These are phyloP conservation scores for Candida tibetensis DNA, from an alignment of 805 yeast species.

Conservation along the genomic window DNA sequence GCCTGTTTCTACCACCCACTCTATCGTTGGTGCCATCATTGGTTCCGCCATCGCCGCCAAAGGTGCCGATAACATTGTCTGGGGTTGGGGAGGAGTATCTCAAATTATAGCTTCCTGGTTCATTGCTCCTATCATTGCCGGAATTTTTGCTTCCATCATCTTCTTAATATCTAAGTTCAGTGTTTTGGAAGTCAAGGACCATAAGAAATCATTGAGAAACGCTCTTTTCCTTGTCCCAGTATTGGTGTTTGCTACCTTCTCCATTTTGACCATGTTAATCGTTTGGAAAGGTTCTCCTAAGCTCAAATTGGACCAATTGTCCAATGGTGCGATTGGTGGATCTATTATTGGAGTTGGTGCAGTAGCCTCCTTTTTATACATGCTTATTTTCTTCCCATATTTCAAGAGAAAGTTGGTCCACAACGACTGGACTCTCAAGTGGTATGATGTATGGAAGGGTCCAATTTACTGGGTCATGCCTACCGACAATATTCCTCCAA, in stretches of 20 bases:
- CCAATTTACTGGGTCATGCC: slow-evolving; percentile 55
- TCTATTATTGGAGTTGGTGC: slow-evolving; percentile 65
- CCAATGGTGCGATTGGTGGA: slow-evolving; percentile 52
- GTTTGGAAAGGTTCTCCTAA: slow-evolving; percentile 81
- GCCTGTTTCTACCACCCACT: slow-evolving; percentile 83
- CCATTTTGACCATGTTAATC: slow-evolving; percentile 69
- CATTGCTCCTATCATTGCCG: slow-evolving; percentile 72
- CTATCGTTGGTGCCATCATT: slow-evolving; percentile 72
- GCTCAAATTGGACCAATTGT: slow-evolving; percentile 52
- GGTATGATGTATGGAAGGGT: slow-evolving; percentile 56
- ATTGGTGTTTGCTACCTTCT: slow-evolving; percentile 57
- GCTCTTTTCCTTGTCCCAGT: slow-evolving; percentile 59
- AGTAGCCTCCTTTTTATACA: slow-evolving; percentile 50
- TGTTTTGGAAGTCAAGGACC: slow-evolving; percentile 58
- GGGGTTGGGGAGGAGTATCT: slow-evolving; percentile 78
- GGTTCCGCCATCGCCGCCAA: slow-evolving; percentile 75
- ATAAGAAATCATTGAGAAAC: slow-evolving; percentile 42
- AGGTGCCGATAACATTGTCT: slow-evolving; percentile 55
- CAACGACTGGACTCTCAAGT: slow-evolving; percentile 64
- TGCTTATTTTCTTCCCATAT: slow-evolving; percentile 57
- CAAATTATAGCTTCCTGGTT: slow-evolving; percentile 79
- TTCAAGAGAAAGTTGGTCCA: slow-evolving; percentile 57
- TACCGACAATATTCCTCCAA: slow-evolving; percentile 60
- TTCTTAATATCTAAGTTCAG: slow-evolving; percentile 58
- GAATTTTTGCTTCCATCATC: slow-evolving; percentile 54